phyloP scores from a whole-genome alignment of 495 filamentous ascomycete species.

The Penicillium riverlandense region DNA sequence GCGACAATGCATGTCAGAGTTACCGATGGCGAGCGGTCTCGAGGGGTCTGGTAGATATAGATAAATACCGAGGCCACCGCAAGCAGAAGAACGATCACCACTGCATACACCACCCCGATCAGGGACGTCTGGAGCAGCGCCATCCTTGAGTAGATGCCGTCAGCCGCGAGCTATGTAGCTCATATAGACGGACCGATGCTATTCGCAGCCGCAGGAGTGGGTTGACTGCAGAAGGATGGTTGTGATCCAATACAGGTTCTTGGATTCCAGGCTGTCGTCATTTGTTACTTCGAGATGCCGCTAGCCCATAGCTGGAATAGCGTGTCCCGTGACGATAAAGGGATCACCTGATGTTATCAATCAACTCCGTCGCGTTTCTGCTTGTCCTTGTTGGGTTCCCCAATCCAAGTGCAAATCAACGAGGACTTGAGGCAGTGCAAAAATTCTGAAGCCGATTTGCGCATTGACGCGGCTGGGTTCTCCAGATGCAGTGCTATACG shows the following conservation, averaged over 20 bases:
- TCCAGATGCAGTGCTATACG: conserved; percentile 71
- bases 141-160: conserved; percentile 32
- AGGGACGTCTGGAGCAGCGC: conserved; percentile 73
- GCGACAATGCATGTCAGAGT: conserved; percentile 79
- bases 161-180: neutral
- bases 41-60: conserved; percentile 77
- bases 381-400: no score
- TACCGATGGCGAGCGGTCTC: conserved; percentile 75
- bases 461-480: neutral
- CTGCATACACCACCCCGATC: conserved; percentile 87
- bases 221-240: no score
- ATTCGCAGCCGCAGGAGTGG: no score
- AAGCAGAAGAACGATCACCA: conserved; percentile 65
- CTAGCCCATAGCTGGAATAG: no score
- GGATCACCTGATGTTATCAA: no score
- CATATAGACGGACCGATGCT: no score
- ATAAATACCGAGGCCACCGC: conserved; percentile 73
- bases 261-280: no score
- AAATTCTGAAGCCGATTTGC: neutral
- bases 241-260: no score
- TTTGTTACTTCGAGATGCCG: no score
- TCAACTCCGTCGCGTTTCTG: no score
- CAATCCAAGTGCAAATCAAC: no score
- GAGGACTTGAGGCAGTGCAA: conserved; percentile 4
- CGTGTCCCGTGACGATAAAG: no score